Conservation (phyloP, 176 grass and related monocot species). For the Aegilops bicornis region DNA sequence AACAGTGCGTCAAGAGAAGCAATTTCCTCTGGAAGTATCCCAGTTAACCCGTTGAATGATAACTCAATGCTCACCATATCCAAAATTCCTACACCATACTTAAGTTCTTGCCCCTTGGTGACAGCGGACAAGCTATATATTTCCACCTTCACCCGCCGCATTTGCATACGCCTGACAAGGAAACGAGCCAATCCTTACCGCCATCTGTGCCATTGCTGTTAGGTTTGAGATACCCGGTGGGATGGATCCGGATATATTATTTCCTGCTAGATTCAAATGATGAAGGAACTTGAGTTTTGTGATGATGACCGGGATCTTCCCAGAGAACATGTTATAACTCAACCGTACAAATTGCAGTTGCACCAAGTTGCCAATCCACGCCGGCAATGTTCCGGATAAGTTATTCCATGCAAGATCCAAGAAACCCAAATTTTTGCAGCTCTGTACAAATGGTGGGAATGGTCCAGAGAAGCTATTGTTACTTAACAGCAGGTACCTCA, state of each 20-base stretch:
- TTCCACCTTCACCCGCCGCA: too few species aligned
- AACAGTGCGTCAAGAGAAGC: not conserved
- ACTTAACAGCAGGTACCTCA: not conserved
- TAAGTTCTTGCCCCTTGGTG: conserved; percentile 28
- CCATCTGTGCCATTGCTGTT: not conserved
- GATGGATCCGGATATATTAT: conserved; percentile 28
- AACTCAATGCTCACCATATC: conserved; percentile 26
- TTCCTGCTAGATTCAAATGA: conserved; percentile 29
- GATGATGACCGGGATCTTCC: not conserved
- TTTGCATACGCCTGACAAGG: too few species aligned
- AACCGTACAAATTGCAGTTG: not conserved
- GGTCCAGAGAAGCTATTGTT: not conserved
- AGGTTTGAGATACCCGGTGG: conserved; percentile 19
- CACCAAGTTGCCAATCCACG: conserved; percentile 34
- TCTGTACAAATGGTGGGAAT: not conserved
- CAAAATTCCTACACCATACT: not conserved
- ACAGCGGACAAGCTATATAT: not conserved
- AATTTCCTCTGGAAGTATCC: conserved; percentile 21
- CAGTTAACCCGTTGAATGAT: conserved; percentile 10
- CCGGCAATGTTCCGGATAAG: too few species aligned
- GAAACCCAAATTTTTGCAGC: conserved; percentile 4
- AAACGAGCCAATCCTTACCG: not conserved
- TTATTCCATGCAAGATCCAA: not conserved
- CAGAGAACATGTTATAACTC: conserved; percentile 39
- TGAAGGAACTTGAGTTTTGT: not conserved